phyloP scores from a whole-genome alignment of 1,284 basidiomycete genomes.

The Pascua guehoae region DNA sequence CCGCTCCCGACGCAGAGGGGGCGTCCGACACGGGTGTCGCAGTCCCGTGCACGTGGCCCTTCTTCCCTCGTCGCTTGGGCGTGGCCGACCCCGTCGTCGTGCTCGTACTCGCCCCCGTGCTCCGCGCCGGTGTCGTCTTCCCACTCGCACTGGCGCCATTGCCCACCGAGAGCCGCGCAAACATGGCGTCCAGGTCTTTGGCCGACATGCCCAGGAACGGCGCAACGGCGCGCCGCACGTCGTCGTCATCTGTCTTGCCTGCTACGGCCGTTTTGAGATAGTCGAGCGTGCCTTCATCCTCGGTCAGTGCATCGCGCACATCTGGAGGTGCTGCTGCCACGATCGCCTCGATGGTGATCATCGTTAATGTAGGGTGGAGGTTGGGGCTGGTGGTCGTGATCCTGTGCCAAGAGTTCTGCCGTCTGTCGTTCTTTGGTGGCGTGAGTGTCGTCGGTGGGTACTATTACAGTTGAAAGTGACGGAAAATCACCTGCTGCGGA shows the following conservation, averaged over 20 bases:
- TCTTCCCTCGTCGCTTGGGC: not conserved
- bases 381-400: no score
- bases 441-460: no score
- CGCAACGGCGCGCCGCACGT: conserved; percentile 8
- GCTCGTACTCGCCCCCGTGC: not conserved
- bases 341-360: conserved; percentile 15
- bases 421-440: no score
- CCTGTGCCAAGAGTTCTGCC: no score
- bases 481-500: no score
- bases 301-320: conserved; percentile 10
- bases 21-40: not conserved
- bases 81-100: not conserved
- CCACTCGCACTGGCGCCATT: not conserved
- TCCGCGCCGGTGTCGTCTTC: not conserved
- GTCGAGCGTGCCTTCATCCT: conserved; percentile 11
- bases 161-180: conserved; percentile 3
- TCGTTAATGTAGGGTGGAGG: not conserved
- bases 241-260: conserved; percentile 1
- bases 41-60: no score
- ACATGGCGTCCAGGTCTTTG: conserved; percentile 11
- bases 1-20: not conserved
- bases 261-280: conserved; percentile 9
- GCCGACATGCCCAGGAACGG: conserved; percentile 16
- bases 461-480: no score
- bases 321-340: conserved; percentile 9